Evolutionary conservation across 179 eudicot species (phyloP).

Genomic region (Silene coronaria): DNA sequence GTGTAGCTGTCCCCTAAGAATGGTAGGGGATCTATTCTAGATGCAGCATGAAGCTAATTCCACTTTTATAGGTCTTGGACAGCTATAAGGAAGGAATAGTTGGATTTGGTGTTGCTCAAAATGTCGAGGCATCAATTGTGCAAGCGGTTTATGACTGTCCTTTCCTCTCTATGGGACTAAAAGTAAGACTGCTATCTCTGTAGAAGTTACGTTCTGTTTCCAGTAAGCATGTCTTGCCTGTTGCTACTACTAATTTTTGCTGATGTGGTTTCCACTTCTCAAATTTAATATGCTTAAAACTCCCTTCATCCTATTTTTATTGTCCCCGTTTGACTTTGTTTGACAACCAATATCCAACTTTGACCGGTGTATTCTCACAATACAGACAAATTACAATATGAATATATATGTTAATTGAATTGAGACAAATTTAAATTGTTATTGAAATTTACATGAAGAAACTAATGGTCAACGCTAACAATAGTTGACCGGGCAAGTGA

Average conservation of each 20-base stretch:
- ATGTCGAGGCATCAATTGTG: slow-evolving; percentile 50
- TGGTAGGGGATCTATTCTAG: slow-evolving; percentile 1
- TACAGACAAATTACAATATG: too few relatives aligned
- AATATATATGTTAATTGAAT: too few relatives aligned
- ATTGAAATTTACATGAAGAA: too few relatives aligned
- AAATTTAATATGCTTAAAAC: not conserved
- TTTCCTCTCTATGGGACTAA: slow-evolving; percentile 56
- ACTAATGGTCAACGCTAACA: too few relatives aligned
- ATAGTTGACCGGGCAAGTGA: too few relatives aligned
- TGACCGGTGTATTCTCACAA: too few relatives aligned
- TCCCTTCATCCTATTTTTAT: not conserved
- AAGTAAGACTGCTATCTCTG: slow-evolving; percentile 36
- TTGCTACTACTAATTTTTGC: not conserved
- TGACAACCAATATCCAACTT: too few relatives aligned
- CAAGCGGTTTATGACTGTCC: slow-evolving; percentile 80
- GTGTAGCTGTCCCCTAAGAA: slow-evolving; percentile 18
- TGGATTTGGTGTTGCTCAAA: slow-evolving; percentile 73
- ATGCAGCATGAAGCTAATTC: slow-evolving; percentile 24
- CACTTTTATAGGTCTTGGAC: slow-evolving; percentile 52
- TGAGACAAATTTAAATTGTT: too few relatives aligned
- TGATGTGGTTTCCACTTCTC: not conserved
- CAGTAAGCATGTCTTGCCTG: not conserved
- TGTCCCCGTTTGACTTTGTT: not conserved
- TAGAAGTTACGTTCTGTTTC: not conserved
- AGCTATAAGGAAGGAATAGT: slow-evolving; percentile 55